These are phyloP conservation scores for Begonia peltatifolia DNA, from an alignment of 306 rosid genomes.

Conservation along the genomic window DNA sequence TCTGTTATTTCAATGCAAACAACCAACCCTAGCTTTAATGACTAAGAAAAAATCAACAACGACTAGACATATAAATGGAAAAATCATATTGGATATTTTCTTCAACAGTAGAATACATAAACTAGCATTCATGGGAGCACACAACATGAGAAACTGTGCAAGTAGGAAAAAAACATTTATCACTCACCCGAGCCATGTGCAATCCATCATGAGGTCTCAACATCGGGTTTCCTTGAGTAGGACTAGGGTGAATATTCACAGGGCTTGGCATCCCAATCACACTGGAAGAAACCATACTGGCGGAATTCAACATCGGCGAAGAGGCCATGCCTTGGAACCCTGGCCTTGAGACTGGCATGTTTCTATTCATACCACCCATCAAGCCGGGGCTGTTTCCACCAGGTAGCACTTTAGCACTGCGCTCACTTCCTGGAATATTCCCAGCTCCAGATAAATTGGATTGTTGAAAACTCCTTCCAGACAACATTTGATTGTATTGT, in stretches of 20 bases:
- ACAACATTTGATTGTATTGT: slow-evolving; percentile 62
- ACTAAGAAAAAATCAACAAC: too few species aligned
- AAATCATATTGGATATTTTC: too few species aligned
- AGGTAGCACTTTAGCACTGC: slow-evolving; percentile 68
- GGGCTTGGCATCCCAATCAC: slow-evolving; percentile 72
- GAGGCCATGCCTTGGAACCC: slow-evolving; percentile 76
- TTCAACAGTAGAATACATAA: background rate
- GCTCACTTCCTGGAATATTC: slow-evolving; percentile 67
- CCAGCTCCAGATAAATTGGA: slow-evolving; percentile 57
- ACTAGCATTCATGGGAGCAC: background rate
- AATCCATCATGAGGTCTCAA: slow-evolving; percentile 64
- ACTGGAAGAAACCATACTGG: slow-evolving; percentile 68
- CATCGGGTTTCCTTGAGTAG: slow-evolving; percentile 71
- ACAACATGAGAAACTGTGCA: too few species aligned
- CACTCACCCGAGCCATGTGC: slow-evolving; percentile 82
- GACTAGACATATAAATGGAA: too few species aligned
- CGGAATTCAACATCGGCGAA: slow-evolving; percentile 58
- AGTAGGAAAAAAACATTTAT: background rate
- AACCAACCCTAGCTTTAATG: too few species aligned
- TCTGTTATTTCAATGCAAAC: too few species aligned
- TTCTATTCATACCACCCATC: slow-evolving; percentile 75
- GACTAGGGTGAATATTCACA: slow-evolving; percentile 65
- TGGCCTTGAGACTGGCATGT: slow-evolving; percentile 62
- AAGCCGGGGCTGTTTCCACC: slow-evolving; percentile 78
- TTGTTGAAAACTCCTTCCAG: slow-evolving; percentile 65